A percentile compares a stretch with the other conserved stretches of the same genome.
phyloP scores from a whole-genome alignment of 192 early-diverging fungal species.

The Dissophora ornata region DNA sequence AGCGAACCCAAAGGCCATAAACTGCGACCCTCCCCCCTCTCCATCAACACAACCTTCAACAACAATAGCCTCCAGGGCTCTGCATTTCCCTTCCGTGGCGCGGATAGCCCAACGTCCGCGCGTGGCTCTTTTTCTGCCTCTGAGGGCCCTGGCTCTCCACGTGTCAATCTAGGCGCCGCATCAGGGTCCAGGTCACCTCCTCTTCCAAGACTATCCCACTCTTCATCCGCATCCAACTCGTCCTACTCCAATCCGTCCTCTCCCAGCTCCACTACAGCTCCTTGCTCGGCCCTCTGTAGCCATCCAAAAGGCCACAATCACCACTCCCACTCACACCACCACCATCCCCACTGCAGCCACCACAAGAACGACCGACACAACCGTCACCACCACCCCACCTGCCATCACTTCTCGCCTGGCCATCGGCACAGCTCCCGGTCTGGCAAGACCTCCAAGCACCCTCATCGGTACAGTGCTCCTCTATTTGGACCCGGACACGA shows the following conservation, averaged over 20 bases:
- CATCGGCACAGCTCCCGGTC: constrained; percentile 19
- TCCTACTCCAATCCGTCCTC: constrained; percentile 44
- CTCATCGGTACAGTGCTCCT: constrained; percentile 1
- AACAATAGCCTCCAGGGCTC: background rate
- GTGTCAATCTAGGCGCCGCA: constrained; percentile 13
- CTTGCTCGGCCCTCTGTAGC: constrained; percentile 21
- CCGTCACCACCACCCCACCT: constrained; percentile 36
- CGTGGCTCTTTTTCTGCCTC: constrained; percentile 32
- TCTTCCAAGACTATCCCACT: constrained; percentile 30
- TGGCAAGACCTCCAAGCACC: background rate
- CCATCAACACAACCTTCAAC: constrained; percentile 37
- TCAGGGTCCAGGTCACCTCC: constrained; percentile 10
- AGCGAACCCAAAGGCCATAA: constrained; percentile 1
- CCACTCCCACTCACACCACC: constrained; percentile 9
- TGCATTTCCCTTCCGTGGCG: constrained; percentile 1
- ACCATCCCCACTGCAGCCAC: constrained; percentile 7
- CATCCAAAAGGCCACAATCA: constrained; percentile 17
- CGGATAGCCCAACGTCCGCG: constrained; percentile 8
- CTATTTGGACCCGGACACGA: background rate
- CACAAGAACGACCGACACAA: constrained; percentile 7
- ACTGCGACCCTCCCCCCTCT: constrained; percentile 44
- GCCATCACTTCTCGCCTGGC: background rate
- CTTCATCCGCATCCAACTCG: constrained; percentile 24
- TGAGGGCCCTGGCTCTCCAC: constrained; percentile 30
- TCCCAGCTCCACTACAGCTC: constrained; percentile 28